These are phyloP conservation scores for Ettlia oleoabundans DNA, from an alignment of 139 green algal genomes.

Conservation along the genomic window DNA sequence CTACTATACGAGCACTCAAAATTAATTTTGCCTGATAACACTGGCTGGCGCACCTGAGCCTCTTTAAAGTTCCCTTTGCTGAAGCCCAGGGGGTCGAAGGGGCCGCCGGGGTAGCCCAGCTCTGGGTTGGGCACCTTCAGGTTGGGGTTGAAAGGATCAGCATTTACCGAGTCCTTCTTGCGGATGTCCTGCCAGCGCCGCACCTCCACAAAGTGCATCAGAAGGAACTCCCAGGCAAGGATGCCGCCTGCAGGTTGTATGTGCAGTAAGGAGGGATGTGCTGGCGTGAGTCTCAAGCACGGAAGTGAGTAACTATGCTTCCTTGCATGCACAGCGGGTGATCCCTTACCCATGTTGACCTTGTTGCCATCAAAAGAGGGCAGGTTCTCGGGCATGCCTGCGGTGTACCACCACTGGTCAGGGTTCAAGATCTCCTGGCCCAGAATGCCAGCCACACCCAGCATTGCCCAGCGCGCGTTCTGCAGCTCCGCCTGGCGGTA, in stretches of 20 bases:
- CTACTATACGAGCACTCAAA: no score
- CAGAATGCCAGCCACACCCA: constrained; percentile 90
- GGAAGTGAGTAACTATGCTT: neutral
- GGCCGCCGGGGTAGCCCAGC: constrained; percentile 75
- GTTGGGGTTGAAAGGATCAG: constrained; percentile 37
- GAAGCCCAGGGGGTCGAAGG: constrained; percentile 90
- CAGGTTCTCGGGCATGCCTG: constrained; percentile 47
- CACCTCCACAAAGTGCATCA: constrained; percentile 87
- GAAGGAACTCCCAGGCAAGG: constrained; percentile 74
- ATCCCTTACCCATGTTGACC: constrained; percentile 29
- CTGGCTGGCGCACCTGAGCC: neutral
- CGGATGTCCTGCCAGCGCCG: constrained; percentile 86
- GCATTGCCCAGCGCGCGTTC: constrained; percentile 90
- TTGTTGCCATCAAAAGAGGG: constrained; percentile 13
- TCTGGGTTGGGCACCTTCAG: constrained; percentile 55
- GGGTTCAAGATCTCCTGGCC: constrained; percentile 41
- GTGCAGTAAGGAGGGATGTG: neutral
- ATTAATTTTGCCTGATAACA: neutral
- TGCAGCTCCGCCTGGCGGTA: constrained; percentile 90
- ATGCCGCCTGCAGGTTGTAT: constrained; percentile 40
- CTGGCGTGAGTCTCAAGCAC: neutral
- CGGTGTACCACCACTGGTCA: constrained; percentile 47
- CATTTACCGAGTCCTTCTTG: constrained; percentile 66
- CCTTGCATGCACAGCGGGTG: no score
- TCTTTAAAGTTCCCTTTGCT: constrained; percentile 83